Conservation (phyloP, 495 filamentous ascomycete species). For the Penicillium soppii region DNA sequence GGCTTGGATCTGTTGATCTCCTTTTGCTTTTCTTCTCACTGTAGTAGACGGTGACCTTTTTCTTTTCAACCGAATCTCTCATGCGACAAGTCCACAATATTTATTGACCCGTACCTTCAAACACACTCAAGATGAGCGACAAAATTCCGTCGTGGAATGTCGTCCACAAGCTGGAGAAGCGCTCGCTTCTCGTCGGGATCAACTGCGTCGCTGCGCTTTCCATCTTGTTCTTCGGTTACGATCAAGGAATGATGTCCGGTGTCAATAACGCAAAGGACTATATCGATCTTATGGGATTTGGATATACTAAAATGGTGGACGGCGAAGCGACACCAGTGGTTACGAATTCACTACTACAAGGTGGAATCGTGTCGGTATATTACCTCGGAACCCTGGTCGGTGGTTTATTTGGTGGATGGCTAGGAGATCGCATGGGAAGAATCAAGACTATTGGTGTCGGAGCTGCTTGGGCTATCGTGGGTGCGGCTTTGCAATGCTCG, state of each 20-base stretch:
- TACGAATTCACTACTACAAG: slow-evolving; percentile 62
- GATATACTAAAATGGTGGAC: slow-evolving; percentile 50
- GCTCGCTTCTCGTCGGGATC: slow-evolving; percentile 60
- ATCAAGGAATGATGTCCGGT: slow-evolving; percentile 74
- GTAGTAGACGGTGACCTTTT: too few relatives aligned
- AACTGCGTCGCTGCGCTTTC: slow-evolving; percentile 62
- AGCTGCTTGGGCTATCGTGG: slow-evolving; percentile 55
- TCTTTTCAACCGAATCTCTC: not conserved
- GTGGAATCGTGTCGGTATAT: slow-evolving; percentile 68
- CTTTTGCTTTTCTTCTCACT: too few relatives aligned
- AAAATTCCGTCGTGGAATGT: slow-evolving; percentile 56
- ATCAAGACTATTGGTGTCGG: slow-evolving; percentile 62
- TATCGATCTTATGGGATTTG: slow-evolving; percentile 65
- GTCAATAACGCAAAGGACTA: slow-evolving; percentile 68
- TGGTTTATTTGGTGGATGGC: slow-evolving; percentile 58
- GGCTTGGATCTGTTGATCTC: not conserved
- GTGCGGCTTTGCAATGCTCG: slow-evolving; percentile 59
- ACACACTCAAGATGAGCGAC: slow-evolving; percentile 37
- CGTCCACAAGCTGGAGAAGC: slow-evolving; percentile 62
- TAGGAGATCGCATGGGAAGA: slow-evolving; percentile 60
- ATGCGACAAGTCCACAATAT: not conserved
- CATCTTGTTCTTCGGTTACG: slow-evolving; percentile 64
- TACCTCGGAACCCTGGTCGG: slow-evolving; percentile 68
- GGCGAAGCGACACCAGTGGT: slow-evolving; percentile 51
- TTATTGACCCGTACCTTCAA: not conserved